phyloP scores from a whole-genome alignment of 495 filamentous ascomycete species.

The Trichocladium antarcticum region DNA sequence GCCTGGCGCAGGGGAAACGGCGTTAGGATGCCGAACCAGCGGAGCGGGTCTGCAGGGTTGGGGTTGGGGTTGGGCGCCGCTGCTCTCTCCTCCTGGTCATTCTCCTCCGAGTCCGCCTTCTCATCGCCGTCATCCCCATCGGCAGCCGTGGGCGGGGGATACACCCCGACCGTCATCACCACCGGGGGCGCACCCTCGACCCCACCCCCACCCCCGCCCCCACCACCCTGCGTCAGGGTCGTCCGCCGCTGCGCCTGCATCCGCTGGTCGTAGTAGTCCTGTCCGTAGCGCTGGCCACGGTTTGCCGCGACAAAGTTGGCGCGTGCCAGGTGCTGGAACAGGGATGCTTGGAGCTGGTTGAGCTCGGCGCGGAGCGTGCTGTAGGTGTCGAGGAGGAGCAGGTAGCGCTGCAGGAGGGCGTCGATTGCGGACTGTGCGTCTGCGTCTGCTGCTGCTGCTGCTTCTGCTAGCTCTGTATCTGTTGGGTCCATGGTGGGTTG shows the following conservation, averaged over 20 bases:
- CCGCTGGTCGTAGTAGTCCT: slow-evolving; percentile 58
- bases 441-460: too few relatives aligned
- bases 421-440: slow-evolving; percentile 38
- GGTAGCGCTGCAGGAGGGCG: slow-evolving; percentile 54
- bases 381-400: slow-evolving; percentile 60
- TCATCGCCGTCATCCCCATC: not conserved
- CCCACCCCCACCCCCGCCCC: not conserved
- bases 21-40: slow-evolving; percentile 60
- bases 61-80: not conserved
- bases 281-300: slow-evolving; percentile 48
- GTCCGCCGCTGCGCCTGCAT: slow-evolving; percentile 51
- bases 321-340: slow-evolving; percentile 48
- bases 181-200: not conserved
- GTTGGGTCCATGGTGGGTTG: too few relatives aligned
- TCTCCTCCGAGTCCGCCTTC: not conserved
- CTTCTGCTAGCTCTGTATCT: too few relatives aligned
- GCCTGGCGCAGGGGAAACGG: slow-evolving; percentile 49
- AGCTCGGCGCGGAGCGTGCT: slow-evolving; percentile 48
- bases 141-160: too few relatives aligned
- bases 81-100: not conserved
- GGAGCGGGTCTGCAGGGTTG: slow-evolving; percentile 43
- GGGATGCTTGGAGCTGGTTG: slow-evolving; percentile 42
- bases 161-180: not conserved
- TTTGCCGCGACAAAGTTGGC: slow-evolving; percentile 56
- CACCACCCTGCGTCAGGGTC: slow-evolving; percentile 2